Evolutionary conservation across 208 protist genomes (phyloP), one percentile per base, ranked within the genome.

Genomic region (Trypanosoma brucei): DNA sequence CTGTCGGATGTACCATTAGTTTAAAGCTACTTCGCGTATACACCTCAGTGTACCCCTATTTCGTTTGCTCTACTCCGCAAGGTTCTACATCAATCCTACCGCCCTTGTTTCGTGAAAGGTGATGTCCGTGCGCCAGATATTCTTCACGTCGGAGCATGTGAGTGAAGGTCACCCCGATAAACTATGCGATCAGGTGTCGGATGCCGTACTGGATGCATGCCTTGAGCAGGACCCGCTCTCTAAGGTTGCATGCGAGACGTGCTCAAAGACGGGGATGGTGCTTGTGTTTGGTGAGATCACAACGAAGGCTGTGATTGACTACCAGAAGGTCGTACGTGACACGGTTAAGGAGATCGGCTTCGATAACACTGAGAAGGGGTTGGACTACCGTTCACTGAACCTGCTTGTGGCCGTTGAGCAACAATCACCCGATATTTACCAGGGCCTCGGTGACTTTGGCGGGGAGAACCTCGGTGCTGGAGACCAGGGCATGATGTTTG

Each of bases 301-400:
- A 34, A 99, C 98, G 40, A 97, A 85, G 62, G 92, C 97, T 4
- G 59, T 83, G 6, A 44, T 99, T 44, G 97, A 99, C 85, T 99
- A 98, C 85, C 87, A 98, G 79, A 81, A 86, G 55, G 78, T 99
- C 69, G 94, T 99, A 34, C 94, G 98, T 72, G 78, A 97, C 35
- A 78, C 96, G 57, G 70, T 99, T 49, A 94, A 54, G 50, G 22
- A 54, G 11, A 54, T 54, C 30, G 50, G 50, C 22, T 54, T 54
- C n/a, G 50, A 54, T 34, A 54, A 54, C 50, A 33, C 22, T 34
- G 50, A 54, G 50, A 54, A 54, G 50, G 50, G 50, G 22, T 34
- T 54, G 50, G 50, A 54, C 50, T 54, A 54, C 31, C 50, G 50
- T n/a, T 54, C 50, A 34, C 30, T 54, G 9, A 54, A 54, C 50